phyloP scores from a whole-genome alignment of 2,329 filamentous ascomycete species.

The Lojkania enalia region DNA sequence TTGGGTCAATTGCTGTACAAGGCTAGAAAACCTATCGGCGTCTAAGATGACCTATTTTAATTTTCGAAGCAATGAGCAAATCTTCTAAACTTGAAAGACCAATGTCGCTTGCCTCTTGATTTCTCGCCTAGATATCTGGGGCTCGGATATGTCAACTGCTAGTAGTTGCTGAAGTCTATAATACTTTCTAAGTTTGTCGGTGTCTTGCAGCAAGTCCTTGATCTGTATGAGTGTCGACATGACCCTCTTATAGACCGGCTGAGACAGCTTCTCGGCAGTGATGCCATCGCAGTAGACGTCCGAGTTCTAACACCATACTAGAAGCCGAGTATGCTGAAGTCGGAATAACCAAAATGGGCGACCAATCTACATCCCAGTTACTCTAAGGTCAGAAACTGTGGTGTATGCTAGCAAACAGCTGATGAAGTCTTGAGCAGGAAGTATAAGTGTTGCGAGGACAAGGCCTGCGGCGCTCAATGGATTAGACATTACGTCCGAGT shows the following conservation, averaged over 20 bases:
- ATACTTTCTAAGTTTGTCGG: neutral
- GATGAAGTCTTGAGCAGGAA: slow-evolving; percentile 5
- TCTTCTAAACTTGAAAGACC: slow-evolving; percentile 4
- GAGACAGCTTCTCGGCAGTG: slow-evolving; percentile 2
- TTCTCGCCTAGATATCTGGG: neutral
- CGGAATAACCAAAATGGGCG: slow-evolving; percentile 2
- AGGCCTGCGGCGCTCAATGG: no score
- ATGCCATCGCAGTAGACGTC: slow-evolving; percentile 4
- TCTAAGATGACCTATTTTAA: neutral
- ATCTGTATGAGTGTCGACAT: slow-evolving; percentile 4
- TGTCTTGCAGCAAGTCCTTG: slow-evolving; percentile 2
- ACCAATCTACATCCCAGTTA: neutral
- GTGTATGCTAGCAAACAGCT: slow-evolving; percentile 5
- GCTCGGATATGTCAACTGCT: neutral
- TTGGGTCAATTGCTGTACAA: neutral
- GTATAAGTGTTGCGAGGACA: neutral
- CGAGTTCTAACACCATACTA: slow-evolving; percentile 7
- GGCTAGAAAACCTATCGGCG: neutral
- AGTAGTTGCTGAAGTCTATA: slow-evolving; percentile 2
- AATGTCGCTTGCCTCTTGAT: slow-evolving; percentile 4
- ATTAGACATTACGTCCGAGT: no score
- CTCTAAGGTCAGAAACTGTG: slow-evolving; percentile 2
- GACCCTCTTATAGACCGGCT: slow-evolving; percentile 3
- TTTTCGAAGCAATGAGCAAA: slow-evolving; percentile 1
- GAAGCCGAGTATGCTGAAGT: slow-evolving; percentile 6